Evolutionary conservation across 306 rosid genomes (phyloP).

Genomic region (Prunus padus): DNA sequence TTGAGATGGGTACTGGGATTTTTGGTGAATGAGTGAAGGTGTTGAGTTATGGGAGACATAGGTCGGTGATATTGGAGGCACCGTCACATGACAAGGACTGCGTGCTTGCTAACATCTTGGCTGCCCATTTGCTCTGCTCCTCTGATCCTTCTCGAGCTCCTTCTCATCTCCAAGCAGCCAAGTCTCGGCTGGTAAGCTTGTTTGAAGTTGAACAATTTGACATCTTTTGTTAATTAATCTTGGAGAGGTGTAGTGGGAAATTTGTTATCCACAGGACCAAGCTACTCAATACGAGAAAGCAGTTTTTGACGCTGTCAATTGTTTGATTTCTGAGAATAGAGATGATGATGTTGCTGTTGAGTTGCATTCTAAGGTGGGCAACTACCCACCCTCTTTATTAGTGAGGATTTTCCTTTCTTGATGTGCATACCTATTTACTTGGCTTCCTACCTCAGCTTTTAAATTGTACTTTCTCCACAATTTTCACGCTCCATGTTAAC

Average conservation of each 20-base stretch:
- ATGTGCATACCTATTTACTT: background rate
- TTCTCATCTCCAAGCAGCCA: conserved; percentile 52
- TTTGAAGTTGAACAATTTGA: background rate
- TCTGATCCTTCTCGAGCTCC: conserved; percentile 53
- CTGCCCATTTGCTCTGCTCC: conserved; percentile 50
- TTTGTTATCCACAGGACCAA: conserved; percentile 46
- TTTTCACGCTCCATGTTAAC: background rate
- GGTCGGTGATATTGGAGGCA: conserved; percentile 77
- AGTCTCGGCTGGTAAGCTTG: conserved; percentile 53
- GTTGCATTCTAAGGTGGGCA: conserved; percentile 57
- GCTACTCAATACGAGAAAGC: conserved; percentile 83
- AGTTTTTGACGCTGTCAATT: conserved; percentile 55
- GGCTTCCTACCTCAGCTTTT: background rate
- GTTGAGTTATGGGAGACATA: conserved; percentile 64
- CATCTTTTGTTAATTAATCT: background rate
- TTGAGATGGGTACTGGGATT: conserved; percentile 28
- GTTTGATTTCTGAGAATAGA: conserved; percentile 56
- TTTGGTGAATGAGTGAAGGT: conserved; percentile 42
- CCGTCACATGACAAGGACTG: conserved; percentile 57
- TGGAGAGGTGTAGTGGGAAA: background rate
- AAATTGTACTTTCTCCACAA: background rate
- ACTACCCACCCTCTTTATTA: background rate
- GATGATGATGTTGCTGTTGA: conserved; percentile 75
- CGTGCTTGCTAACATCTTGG: conserved; percentile 79
- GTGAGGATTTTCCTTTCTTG: background rate